Percentiles rank a stretch among this genome's conserved stretches.
phyloP scores from a whole-genome alignment of 345 rosid species.

The Pugionium dolabratum region DNA sequence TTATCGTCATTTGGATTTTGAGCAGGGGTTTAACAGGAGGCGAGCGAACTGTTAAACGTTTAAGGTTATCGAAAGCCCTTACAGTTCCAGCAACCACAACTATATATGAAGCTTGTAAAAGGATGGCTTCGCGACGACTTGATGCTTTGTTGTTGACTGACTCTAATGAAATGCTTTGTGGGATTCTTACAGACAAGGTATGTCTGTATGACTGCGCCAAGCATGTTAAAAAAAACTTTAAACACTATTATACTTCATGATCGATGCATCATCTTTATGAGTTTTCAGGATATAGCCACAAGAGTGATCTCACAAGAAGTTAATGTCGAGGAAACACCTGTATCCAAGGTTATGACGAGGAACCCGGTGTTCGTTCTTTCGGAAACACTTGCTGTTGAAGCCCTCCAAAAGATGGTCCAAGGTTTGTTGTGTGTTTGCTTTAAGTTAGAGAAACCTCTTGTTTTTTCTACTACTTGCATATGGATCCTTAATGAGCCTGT shows the following conservation, averaged over 20 bases:
- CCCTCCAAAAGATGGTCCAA: constrained; percentile 98
- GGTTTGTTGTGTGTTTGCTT: constrained; percentile 52
- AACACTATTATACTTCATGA: not conserved
- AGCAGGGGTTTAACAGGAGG: constrained; percentile 75
- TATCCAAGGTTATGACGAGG: constrained; percentile 95
- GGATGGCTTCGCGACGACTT: constrained; percentile 93
- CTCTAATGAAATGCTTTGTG: constrained; percentile 91
- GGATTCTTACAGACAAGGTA: constrained; percentile 98
- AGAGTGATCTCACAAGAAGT: constrained; percentile 85
- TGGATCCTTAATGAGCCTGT: constrained; percentile 27
- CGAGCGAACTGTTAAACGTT: constrained; percentile 87
- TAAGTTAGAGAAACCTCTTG: constrained; percentile 8
- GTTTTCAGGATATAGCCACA: constrained; percentile 78
- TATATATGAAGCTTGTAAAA: constrained; percentile 81
- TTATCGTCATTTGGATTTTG: not conserved
- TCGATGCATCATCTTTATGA: not conserved
- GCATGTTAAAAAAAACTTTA: not conserved
- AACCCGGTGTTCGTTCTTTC: constrained; percentile 94
- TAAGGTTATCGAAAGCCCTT: constrained; percentile 88
- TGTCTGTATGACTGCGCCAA: not conserved
- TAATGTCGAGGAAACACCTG: constrained; percentile 84
- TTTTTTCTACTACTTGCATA: not conserved
- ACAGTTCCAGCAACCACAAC: constrained; percentile 85
- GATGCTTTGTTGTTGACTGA: constrained; percentile 95
- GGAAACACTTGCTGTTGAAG: constrained; percentile 96